These are phyloP conservation scores for Rhizophagus clarus DNA, from an alignment of 192 early-diverging fungal species.

Conservation along the genomic window DNA sequence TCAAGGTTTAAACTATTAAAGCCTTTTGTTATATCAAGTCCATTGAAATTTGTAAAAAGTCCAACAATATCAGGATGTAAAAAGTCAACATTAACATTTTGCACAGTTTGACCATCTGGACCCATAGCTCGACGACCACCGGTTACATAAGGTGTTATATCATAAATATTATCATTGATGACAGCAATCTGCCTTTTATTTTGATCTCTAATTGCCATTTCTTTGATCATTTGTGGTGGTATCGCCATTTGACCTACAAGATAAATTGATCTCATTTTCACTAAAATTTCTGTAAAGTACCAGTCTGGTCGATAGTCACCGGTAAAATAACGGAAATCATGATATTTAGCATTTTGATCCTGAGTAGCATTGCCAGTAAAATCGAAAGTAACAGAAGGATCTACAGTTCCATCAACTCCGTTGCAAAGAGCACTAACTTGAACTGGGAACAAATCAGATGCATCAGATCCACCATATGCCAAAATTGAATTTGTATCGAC, in stretches of 20 bases:
- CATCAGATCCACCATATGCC: constrained; percentile 68
- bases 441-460: constrained; percentile 69
- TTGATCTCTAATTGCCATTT: constrained; percentile 49
- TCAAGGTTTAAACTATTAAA: constrained; percentile 61
- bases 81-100: constrained; percentile 54
- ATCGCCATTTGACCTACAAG: constrained; percentile 69
- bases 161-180: constrained; percentile 71
- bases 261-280: constrained; percentile 61
- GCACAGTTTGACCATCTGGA: constrained; percentile 42
- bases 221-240: constrained; percentile 56
- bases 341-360: constrained; percentile 63
- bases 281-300: constrained; percentile 60
- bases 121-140: constrained; percentile 49
- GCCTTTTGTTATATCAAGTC: constrained; percentile 62
- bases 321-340: constrained; percentile 71
- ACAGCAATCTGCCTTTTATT: constrained; percentile 63
- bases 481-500: constrained; percentile 44
- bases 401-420: constrained; percentile 49
- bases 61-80: constrained; percentile 59
- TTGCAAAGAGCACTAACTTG: constrained; percentile 61
- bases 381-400: constrained; percentile 49
- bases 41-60: constrained; percentile 66
- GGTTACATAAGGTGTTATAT: constrained; percentile 69
- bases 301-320: constrained; percentile 67
- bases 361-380: constrained; percentile 49